Percentiles rank a stretch among this genome's conserved stretches.
These are phyloP conservation scores for Periconia digitata DNA, from an alignment of 2,329 filamentous ascomycete species.

Conservation along the genomic window DNA sequence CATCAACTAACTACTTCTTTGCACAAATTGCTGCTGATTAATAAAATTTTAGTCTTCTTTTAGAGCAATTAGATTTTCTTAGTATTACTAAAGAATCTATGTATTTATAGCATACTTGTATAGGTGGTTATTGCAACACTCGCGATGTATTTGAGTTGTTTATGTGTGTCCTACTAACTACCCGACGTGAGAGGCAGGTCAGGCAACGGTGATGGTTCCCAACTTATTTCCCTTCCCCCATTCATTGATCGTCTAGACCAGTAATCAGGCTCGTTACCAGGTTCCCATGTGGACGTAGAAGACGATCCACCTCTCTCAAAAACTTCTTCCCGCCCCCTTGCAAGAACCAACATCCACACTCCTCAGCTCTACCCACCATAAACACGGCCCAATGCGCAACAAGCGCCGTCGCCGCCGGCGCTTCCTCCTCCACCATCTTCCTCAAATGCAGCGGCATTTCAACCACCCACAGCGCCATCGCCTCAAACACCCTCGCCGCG, in stretches of 20 bases:
- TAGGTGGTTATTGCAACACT: too few species aligned
- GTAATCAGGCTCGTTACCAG: neutral
- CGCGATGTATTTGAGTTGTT: too few species aligned
- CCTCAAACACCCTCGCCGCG: neutral
- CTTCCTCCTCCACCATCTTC: neutral
- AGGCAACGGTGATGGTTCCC: too few species aligned
- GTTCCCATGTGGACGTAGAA: neutral
- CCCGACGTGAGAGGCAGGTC: too few species aligned
- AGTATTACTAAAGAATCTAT: too few species aligned
- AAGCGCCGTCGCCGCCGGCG: neutral
- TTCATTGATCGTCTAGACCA: neutral
- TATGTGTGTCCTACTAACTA: too few species aligned
- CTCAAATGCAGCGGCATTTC: neutral
- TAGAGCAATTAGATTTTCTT: too few species aligned
- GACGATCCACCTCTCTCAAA: neutral
- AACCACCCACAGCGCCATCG: neutral
- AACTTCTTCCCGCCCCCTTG: neutral
- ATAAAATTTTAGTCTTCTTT: too few species aligned
- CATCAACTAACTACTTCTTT: too few species aligned
- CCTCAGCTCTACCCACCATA: neutral
- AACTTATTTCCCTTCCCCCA: too few species aligned
- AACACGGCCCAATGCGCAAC: neutral
- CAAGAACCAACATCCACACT: neutral
- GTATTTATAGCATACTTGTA: too few species aligned
- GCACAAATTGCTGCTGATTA: too few species aligned